A percentile compares a stretch with the other conserved stretches of the same genome.
phyloP scores from a whole-genome alignment of 176 grass and related monocot genomes.

The Poa annua region DNA sequence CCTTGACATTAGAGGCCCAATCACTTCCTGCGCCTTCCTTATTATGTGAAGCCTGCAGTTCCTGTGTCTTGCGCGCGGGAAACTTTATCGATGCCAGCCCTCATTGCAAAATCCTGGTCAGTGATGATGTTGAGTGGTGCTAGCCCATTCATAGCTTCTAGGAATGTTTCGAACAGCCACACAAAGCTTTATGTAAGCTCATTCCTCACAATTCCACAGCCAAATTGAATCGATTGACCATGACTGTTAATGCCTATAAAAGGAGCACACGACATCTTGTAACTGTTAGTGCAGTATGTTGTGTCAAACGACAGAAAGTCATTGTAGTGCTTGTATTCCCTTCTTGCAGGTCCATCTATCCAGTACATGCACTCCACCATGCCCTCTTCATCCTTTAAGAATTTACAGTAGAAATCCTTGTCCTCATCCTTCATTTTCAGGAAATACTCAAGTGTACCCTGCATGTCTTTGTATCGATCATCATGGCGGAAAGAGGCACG shows the following conservation, averaged over 20 bases:
- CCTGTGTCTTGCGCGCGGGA: too few species aligned
- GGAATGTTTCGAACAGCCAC: neutral
- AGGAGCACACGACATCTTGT: too few species aligned
- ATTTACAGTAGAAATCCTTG: neutral
- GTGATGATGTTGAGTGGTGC: neutral
- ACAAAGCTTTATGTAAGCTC: neutral
- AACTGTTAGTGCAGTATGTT: too few species aligned
- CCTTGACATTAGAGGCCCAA: neutral
- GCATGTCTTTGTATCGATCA: neutral
- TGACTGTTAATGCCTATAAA: too few species aligned
- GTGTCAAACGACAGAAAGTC: too few species aligned
- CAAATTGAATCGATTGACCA: too few species aligned
- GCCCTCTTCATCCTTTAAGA: neutral
- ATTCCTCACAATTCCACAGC: neutral
- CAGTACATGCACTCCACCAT: neutral
- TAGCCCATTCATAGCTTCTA: neutral
- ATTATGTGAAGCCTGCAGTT: neutral
- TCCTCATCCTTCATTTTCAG: neutral
- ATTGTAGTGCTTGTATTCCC: too few species aligned
- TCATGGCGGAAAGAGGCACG: neutral
- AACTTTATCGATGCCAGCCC: too few species aligned
- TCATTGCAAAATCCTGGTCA: neutral
- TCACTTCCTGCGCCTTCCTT: neutral
- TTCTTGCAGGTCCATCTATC: neutral
- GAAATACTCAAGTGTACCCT: neutral